Percentiles rank a stretch among this genome's conserved stretches.
These are phyloP conservation scores for Plasmodium fragile DNA, from an alignment of 169 alveolate species.

Conservation along the genomic window DNA sequence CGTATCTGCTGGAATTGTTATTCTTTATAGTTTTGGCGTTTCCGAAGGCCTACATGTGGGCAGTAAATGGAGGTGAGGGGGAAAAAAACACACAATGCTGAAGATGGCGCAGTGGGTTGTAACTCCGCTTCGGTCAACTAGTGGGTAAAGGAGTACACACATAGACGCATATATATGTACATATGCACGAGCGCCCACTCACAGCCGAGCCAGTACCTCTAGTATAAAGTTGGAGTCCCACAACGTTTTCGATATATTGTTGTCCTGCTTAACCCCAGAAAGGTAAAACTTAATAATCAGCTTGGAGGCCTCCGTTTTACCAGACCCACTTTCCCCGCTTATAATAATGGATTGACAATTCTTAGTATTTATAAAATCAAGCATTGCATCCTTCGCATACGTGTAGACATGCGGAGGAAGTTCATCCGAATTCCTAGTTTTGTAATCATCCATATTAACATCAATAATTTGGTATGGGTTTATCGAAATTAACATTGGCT, in stretches of 20 bases:
- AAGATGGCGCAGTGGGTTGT: neutral
- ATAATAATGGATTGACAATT: slow-evolving; percentile 95
- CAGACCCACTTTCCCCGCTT: slow-evolving; percentile 99
- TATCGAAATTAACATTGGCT: slow-evolving; percentile 70
- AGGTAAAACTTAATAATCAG: slow-evolving; percentile 88
- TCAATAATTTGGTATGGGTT: slow-evolving; percentile 71
- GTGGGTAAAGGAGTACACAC: neutral
- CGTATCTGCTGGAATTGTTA: slow-evolving; percentile 98
- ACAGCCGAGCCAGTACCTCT: slow-evolving; percentile 18
- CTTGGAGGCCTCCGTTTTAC: slow-evolving; percentile 99
- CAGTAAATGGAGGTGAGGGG: slow-evolving; percentile 81
- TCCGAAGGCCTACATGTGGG: slow-evolving; percentile 98
- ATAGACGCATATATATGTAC: slow-evolving; percentile 15
- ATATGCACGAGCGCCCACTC: neutral
- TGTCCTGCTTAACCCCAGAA: slow-evolving; percentile 48
- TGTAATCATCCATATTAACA: slow-evolving; percentile 52
- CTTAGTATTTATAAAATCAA: slow-evolving; percentile 80
- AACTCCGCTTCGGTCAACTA: neutral
- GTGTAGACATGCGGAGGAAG: slow-evolving; percentile 91
- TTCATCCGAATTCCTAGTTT: slow-evolving; percentile 51
- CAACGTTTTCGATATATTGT: slow-evolving; percentile 36
- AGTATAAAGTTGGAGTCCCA: slow-evolving; percentile 74
- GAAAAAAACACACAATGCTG: neutral
- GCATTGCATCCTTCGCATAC: slow-evolving; percentile 89
- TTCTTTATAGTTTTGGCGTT: slow-evolving; percentile 98